Evolutionary conservation across 257 asterid species (phyloP).

Genomic region (Nicotiana tabacum): DNA sequence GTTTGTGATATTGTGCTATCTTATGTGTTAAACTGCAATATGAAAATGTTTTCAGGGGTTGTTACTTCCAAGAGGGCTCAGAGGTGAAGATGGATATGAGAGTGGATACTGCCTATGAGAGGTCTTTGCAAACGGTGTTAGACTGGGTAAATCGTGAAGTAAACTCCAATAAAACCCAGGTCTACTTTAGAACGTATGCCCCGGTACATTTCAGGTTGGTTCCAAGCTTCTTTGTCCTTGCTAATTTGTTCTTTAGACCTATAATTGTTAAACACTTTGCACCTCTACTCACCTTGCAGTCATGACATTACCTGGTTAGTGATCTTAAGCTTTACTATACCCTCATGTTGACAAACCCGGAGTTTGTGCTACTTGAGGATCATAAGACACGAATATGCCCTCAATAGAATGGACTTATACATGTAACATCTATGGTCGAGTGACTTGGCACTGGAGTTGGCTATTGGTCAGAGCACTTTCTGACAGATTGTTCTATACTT

Average conservation of each 20-base stretch:
- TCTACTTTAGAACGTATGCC: slow-evolving; percentile 79
- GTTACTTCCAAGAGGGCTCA: slow-evolving; percentile 86
- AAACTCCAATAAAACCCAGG: slow-evolving; percentile 58
- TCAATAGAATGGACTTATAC: neutral
- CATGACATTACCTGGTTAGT: neutral
- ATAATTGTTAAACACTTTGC: neutral
- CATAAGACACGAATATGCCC: neutral
- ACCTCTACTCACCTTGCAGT: neutral
- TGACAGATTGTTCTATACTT: neutral
- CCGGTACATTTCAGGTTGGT: slow-evolving; percentile 84
- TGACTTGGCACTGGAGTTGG: neutral
- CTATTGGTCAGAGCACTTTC: neutral
- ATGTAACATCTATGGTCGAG: neutral
- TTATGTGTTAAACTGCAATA: neutral
- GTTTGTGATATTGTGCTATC: slow-evolving; percentile 2
- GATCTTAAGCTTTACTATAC: neutral
- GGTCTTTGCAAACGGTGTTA: slow-evolving; percentile 58
- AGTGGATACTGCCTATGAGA: slow-evolving; percentile 56
- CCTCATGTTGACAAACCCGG: neutral
- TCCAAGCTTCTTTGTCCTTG: neutral
- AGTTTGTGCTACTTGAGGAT: neutral
- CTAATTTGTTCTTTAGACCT: neutral
- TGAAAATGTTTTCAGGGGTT: slow-evolving; percentile 56
- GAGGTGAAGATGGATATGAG: slow-evolving; percentile 66
- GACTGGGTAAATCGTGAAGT: slow-evolving; percentile 59